A percentile compares a stretch with the other conserved stretches of the same genome.
These are phyloP conservation scores for Viola odorata DNA, from an alignment of 345 rosid genomes.

Conservation along the genomic window DNA sequence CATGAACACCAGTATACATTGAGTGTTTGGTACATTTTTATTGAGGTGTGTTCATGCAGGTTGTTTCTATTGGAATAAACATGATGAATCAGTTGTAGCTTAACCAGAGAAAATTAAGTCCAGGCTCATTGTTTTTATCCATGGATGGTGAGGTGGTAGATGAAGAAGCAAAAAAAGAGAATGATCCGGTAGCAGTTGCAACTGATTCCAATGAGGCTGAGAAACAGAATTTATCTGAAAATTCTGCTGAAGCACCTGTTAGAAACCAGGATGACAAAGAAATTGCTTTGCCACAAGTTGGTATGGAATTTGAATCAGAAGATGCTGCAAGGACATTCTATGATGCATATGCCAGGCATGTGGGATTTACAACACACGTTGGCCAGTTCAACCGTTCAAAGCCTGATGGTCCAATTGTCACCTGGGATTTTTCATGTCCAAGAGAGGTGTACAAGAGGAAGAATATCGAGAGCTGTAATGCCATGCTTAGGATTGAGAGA, in stretches of 20 bases:
- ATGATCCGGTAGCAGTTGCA: slow-evolving; percentile 6
- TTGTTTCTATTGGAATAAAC: not conserved
- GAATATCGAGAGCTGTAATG: slow-evolving; percentile 55
- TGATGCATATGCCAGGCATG: slow-evolving; percentile 40
- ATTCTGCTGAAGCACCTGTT: slow-evolving; percentile 19
- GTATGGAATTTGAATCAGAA: slow-evolving; percentile 58
- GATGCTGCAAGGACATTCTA: slow-evolving; percentile 46
- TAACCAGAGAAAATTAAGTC: not conserved
- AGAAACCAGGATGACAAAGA: slow-evolving; percentile 26
- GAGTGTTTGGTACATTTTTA: too few species aligned
- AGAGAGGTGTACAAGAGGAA: slow-evolving; percentile 49
- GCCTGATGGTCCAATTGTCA: slow-evolving; percentile 58
- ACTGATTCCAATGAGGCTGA: slow-evolving; percentile 12
- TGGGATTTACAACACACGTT: slow-evolving; percentile 45
- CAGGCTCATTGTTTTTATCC: not conserved
- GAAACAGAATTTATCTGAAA: slow-evolving; percentile 17
- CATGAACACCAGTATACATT: too few species aligned
- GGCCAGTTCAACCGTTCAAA: slow-evolving; percentile 50
- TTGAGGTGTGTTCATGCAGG: not conserved
- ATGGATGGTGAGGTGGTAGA: slow-evolving; percentile 38
- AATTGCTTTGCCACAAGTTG: slow-evolving; percentile 31
- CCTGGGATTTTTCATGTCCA: slow-evolving; percentile 50
- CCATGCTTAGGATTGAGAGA: slow-evolving; percentile 54
- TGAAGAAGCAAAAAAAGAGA: slow-evolving; percentile 23
- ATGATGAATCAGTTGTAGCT: slow-evolving; percentile 18